Evolutionary conservation across 345 rosid species (phyloP), one percentile per base, ranked within the genome.

Genomic region (Hypericum androsaemum): DNA sequence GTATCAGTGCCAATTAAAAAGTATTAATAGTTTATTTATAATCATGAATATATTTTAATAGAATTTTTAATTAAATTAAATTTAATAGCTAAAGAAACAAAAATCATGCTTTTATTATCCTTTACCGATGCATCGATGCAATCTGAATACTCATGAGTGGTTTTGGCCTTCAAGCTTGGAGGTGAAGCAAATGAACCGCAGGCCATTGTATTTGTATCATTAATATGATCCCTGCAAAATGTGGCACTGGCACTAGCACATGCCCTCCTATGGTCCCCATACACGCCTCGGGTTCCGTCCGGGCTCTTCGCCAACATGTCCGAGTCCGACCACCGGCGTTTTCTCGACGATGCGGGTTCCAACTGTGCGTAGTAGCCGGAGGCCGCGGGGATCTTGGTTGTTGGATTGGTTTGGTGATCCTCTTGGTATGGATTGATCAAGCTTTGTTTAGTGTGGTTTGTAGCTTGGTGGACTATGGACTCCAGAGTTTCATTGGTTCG

Each of bases 401-500:
- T n/a, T 2, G 70, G 16, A 13, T 12, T 16, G 50, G 14, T 6
- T 44, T 12, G 50, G 22, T 32, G 50, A 32, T 22, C 28, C 10
- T 17, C 8, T 32, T 17, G 22, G 10, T 17, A 16, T 0, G 50
- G 28, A 8, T 14, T 46, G 14, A 46, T 15, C 5, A 9, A 12
- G 32, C 4, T 22, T 1, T 22, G 32, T 22, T 22, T 22, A 4
- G 32, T 22, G 32, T 22, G 32, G 32, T 22, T 22, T 22, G 74
- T 63, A 7, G 76, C 80, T 57, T 77, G 78, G 39, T 80, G 78
- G 58, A 80, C 78, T 46, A 80, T 67, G 37, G 74, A 74, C 64
- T 77, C 86, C 12, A 80, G 74, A 16, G 80, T 62, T 10, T 61
- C 74, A 14, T 49, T 49, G 35, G 17, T 46, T 4, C 28, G 3